Evolutionary conservation across 805 yeast species (phyloP), one percentile per base, ranked within the genome.

Genomic region (Ogataea salicorniae): DNA sequence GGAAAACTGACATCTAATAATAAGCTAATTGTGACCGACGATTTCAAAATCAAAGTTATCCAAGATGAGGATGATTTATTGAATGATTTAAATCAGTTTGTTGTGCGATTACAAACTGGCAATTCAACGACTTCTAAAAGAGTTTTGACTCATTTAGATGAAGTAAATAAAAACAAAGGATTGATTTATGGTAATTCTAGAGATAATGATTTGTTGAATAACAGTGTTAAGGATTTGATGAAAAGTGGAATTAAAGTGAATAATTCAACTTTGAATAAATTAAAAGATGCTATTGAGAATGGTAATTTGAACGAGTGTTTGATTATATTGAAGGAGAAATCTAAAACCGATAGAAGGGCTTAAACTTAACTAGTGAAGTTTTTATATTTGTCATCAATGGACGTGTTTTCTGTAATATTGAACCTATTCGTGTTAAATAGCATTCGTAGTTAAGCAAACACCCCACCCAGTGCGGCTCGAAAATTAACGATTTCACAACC

Each of bases 261-360:
- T 14, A 55, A 59, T 34, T 29, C 51, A 7, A 34, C 55, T 6
- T 39, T 64, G 16, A 48, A 45, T 6, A 49, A 54, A n/a, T 34
- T 65, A 7, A 54, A 48, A 18, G 34, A 37, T 4, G 67, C 69
- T 5, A 46, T 60, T 13, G 49, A 42, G 20, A 43, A 53, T 8
- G 68, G 69, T 1, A 51, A 47, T 15, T 33, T 65, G 20, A 55
- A 63, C 46, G 68, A 66, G 46, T 59, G 48, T 46, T 23, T 63
- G 18, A 56, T 66, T 16, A 59, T 55, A 14, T 37, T 64, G 23
- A 65, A 59, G 39, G 65, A 64, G 44, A 58, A 56, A 43, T 43
- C 42, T 6, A 48, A 54, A 29, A 49, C 60, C 9, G 70, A 66
- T 44, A 51, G 65, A 34, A 46, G 63, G 33, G 58, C 59, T 2